Conservation (phyloP, 2,329 filamentous ascomycete species). For the Lojkania enalia region DNA sequence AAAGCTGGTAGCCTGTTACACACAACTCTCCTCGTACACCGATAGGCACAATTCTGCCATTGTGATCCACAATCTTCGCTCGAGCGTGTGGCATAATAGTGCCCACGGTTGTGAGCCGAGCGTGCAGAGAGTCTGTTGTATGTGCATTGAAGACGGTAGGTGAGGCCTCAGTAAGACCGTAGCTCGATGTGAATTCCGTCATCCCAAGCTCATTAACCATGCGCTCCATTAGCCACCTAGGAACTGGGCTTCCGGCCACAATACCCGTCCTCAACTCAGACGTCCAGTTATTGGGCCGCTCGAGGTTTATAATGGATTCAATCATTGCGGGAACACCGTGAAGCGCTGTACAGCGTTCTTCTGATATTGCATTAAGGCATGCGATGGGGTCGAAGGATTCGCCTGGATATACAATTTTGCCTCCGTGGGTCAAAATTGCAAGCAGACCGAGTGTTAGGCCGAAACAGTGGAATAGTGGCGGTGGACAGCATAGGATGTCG, state of each 20-base stretch:
- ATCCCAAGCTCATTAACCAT: constrained; percentile 73
- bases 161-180: constrained; percentile 73
- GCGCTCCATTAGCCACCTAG: constrained; percentile 72
- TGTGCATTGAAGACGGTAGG: constrained; percentile 82
- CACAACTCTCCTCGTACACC: constrained; percentile 74
- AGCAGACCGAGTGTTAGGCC: constrained; percentile 77
- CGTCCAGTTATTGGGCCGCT: constrained; percentile 51
- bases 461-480: constrained; percentile 85
- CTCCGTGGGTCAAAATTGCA: constrained; percentile 72
- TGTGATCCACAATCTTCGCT: constrained; percentile 75
- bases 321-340: constrained; percentile 88
- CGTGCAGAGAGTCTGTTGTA: constrained; percentile 69
- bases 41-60: constrained; percentile 67
- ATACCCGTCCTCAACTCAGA: constrained; percentile 69
- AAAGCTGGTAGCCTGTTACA: constrained; percentile 76
- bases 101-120: constrained; percentile 71
- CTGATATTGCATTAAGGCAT: constrained; percentile 64
- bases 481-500: constrained; percentile 78
- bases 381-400: constrained; percentile 72
- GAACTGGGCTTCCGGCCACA: constrained; percentile 77
- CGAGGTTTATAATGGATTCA: constrained; percentile 61
- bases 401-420: constrained; percentile 74
- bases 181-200: constrained; percentile 64
- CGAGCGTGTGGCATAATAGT: constrained; percentile 72
- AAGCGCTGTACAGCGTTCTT: constrained; percentile 64